Evolutionary conservation across 2,329 filamentous ascomycete genomes (phyloP), one percentile per base, ranked within the genome.

Genomic region (Talaromyces marneffei): DNA sequence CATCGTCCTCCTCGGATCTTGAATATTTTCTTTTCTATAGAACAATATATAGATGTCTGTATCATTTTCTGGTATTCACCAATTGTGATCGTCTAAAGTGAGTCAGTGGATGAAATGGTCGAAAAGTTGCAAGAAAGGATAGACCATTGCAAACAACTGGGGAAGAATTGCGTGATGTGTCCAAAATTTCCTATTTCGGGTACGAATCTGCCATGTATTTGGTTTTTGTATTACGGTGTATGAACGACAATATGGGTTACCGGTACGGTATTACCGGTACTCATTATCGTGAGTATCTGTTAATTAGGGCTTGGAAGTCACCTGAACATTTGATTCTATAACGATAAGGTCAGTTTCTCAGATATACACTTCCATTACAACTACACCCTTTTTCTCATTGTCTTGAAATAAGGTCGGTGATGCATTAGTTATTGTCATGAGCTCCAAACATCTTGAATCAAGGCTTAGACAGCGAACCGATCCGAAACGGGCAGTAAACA

Each of bases 81-180:
- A 58, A 50, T 58, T 37, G 31, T 35, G n/a, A 14, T 33, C 2
- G 29, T 6, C n/a, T 10, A 35, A 31, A n/a, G 18, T 31, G 25
- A 54, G 18, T 54, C 25, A 44, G 20, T 16, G 18, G 18, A 54
- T 31, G 18, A 23, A 37, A 35, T 27, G 50, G 31, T 4, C 31
- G 44, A 39, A 20, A 46, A 46, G 12, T 27, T 48, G 20, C 12
- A 57, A n/a, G 27, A n/a, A 44, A 44, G n/a, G 25, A 18, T 33
- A 27, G 39, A 10, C 8, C 25, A 48, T 58, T 58, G 56, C 56
- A 50, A 58, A 58, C 56, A 18, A 35, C 55, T 8, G 56, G 56
- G 56, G 56, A 58, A 10, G 31, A 58, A 58, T 58, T 46, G 56
- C 56, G 56, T 58, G 56, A 58, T 58, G 31, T 48, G 27, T 35